phyloP scores from a whole-genome alignment of 192 early-diverging fungal species.

The Entomortierella lignicola region DNA sequence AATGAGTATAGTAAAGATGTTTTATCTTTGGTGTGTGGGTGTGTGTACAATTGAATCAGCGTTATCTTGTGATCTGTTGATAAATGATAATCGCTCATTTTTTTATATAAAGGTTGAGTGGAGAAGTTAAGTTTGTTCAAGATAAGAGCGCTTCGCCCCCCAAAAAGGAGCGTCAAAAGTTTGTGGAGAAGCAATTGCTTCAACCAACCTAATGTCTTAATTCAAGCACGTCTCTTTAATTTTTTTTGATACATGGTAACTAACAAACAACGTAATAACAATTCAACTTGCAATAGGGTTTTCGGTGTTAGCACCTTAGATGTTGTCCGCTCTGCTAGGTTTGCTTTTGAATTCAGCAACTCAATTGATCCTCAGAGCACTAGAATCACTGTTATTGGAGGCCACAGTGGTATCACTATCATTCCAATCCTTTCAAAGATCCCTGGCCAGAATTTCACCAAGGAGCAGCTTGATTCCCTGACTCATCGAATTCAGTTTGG shows the following conservation, averaged over 20 bases:
- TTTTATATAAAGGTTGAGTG: too few species aligned
- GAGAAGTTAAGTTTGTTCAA: too few species aligned
- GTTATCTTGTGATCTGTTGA: too few species aligned
- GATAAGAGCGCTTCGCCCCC: too few species aligned
- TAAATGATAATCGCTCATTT: too few species aligned
- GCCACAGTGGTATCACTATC: conserved; percentile 98
- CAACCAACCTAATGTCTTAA: not conserved
- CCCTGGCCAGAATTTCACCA: conserved; percentile 53
- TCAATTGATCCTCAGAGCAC: conserved; percentile 73
- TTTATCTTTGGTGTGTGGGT: too few species aligned
- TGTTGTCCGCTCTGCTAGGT: conserved; percentile 96
- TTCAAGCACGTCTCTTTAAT: not conserved
- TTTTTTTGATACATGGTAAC: not conserved
- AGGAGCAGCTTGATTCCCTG: conserved; percentile 89
- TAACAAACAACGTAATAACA: not conserved
- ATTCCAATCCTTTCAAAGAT: conserved; percentile 93
- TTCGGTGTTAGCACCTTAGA: conserved; percentile 99
- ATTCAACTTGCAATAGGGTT: conserved; percentile 62
- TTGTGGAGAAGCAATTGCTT: not conserved
- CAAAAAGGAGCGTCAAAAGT: too few species aligned
- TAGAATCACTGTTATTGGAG: conserved; percentile 91
- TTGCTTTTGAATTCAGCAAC: conserved; percentile 86
- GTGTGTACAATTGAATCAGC: too few species aligned
- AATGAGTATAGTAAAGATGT: too few species aligned
- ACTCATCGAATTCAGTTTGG: conserved; percentile 99